Evolutionary conservation across 805 yeast species (phyloP).

Genomic region (Cyberlindnera subsufficiens): DNA sequence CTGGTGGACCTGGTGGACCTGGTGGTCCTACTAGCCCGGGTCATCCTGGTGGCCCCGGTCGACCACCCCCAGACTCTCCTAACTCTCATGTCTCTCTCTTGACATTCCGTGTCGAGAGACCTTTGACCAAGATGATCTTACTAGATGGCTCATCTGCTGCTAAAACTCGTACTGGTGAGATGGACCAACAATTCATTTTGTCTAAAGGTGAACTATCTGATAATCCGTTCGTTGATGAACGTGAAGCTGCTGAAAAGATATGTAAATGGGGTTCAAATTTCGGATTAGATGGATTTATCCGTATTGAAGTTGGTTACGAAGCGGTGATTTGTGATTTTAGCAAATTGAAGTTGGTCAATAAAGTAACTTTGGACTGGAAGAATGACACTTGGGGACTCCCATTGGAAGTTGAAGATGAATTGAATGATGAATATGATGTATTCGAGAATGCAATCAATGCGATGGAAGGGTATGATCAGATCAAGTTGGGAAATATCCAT

Average conservation of each 20-base stretch:
- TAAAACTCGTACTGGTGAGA: constrained; percentile 48
- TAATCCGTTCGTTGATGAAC: constrained; percentile 31
- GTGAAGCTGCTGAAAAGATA: constrained; percentile 40
- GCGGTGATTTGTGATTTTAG: constrained; percentile 55
- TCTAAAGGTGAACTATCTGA: constrained; percentile 29
- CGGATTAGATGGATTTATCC: constrained; percentile 52
- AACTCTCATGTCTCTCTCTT: constrained; percentile 25
- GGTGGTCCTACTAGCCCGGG: neutral
- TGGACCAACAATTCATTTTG: constrained; percentile 49
- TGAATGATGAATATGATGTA: constrained; percentile 10
- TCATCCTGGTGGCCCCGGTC: neutral
- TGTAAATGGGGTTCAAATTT: constrained; percentile 46
- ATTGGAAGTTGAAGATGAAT: neutral
- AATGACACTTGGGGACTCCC: constrained; percentile 27
- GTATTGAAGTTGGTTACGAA: constrained; percentile 59
- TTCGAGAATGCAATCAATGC: constrained; percentile 18
- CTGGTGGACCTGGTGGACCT: constrained; percentile 8
- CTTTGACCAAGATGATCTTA: constrained; percentile 42
- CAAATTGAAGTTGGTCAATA: constrained; percentile 41
- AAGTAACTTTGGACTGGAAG: constrained; percentile 32
- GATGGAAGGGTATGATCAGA: constrained; percentile 38
- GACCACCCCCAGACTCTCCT: neutral
- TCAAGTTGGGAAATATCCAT: constrained; percentile 39
- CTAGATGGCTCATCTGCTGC: constrained; percentile 73
- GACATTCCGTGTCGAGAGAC: constrained; percentile 42